These are phyloP conservation scores for Scleromitrula shiraiana DNA, from an alignment of 2,329 filamentous ascomycete species.

Conservation along the genomic window DNA sequence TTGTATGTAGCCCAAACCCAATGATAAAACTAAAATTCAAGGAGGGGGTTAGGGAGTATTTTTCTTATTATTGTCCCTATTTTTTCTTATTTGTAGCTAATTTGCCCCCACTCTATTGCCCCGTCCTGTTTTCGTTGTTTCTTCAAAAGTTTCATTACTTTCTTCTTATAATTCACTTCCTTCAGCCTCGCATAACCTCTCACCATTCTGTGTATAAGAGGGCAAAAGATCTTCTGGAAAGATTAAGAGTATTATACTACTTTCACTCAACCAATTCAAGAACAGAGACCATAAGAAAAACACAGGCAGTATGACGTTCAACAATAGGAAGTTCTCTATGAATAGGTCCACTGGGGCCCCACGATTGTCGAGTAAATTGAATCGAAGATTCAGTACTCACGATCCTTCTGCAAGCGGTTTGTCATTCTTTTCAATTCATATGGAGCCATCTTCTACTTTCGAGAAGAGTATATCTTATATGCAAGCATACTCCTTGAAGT, in stretches of 20 bases:
- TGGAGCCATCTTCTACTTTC: not conserved
- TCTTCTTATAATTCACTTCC: not conserved
- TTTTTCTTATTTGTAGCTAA: not conserved
- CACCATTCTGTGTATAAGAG: not conserved
- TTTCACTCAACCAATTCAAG: not conserved
- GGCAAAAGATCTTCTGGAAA: not conserved
- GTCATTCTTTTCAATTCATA: conserved; percentile 19
- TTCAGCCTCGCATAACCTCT: not conserved
- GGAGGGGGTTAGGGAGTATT: no score
- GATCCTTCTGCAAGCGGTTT: conserved; percentile 50
- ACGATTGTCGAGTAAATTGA: conserved; percentile 34
- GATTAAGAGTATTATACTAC: not conserved
- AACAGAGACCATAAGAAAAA: not conserved
- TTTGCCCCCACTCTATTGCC: not conserved
- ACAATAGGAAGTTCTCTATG: conserved; percentile 57
- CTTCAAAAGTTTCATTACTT: not conserved
- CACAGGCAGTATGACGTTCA: conserved; percentile 32
- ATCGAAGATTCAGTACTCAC: conserved; percentile 50
- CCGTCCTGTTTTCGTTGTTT: not conserved
- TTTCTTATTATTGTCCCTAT: not conserved
- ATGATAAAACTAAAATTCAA: not conserved
- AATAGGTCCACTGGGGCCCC: conserved; percentile 58
- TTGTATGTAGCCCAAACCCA: not conserved
- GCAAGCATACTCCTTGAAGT: no score
- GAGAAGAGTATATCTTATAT: no score